A percentile compares a stretch with the other conserved stretches of the same genome.
Evolutionary conservation across 2,329 filamentous ascomycete species (phyloP).

Genomic region (Hypomyces rosellus): DNA sequence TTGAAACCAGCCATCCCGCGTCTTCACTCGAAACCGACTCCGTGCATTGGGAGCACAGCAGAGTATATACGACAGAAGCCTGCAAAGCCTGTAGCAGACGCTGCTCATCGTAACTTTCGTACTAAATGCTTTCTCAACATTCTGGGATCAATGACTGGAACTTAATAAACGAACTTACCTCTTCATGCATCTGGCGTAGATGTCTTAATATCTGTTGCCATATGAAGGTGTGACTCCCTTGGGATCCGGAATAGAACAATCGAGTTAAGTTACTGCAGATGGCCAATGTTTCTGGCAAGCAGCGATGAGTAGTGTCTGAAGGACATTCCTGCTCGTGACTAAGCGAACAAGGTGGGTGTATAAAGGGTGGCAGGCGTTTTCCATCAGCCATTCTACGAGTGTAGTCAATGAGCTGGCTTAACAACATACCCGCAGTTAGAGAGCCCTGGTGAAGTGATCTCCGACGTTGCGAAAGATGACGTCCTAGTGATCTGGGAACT

Average conservation of each 20-base stretch:
- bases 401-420: slow-evolving; percentile 3
- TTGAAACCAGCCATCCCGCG: too few species aligned
- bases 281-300: too few species aligned
- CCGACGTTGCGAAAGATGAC: neutral
- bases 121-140: too few species aligned
- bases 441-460: slow-evolving; percentile 2
- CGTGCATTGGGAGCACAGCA: too few species aligned
- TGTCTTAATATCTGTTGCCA: slow-evolving; percentile 5
- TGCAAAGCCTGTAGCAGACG: too few species aligned
- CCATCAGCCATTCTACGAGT: slow-evolving; percentile 2
- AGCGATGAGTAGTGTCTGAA: too few species aligned
- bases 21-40: too few species aligned
- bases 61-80: too few species aligned
- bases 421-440: slow-evolving; percentile 1
- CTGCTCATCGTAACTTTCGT: too few species aligned
- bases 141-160: too few species aligned
- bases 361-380: slow-evolving; percentile 1
- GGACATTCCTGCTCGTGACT: neutral
- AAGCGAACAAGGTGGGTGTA: slow-evolving; percentile 4
- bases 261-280: neutral
- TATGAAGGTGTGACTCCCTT: neutral
- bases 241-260: slow-evolving; percentile 4
- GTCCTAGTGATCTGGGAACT: neutral
- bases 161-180: neutral
- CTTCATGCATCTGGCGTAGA: neutral